Evolutionary conservation across 2,329 filamentous ascomycete genomes (phyloP), one percentile per base, ranked within the genome.

Genomic region (Pyrenophora tritici-repentis): DNA sequence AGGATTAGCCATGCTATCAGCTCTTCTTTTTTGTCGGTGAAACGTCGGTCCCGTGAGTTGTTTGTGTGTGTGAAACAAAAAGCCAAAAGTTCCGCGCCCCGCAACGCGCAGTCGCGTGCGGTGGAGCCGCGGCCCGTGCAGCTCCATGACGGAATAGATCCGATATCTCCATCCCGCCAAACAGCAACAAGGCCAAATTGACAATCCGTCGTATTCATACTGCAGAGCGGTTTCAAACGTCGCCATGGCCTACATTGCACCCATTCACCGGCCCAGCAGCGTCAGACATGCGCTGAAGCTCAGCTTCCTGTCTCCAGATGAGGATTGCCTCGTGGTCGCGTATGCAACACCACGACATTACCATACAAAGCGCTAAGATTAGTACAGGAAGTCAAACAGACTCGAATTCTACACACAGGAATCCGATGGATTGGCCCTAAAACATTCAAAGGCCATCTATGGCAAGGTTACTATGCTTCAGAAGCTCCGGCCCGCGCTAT

Each of bases 251-350:
- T 99, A 97, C 74, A 80, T 99, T 67, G 91, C 91, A 55, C 92
- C 94, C 33, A 94, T 99, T 50, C 94, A 99, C 74, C 84, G 87
- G 65, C 89, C 94, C 18, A 97, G 90, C 73, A 96, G 91, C 78
- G 86, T 97, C 58, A 86, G 92, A 47, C 89, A 96, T 82, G 93
- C 92, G 12, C 74, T 97, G 60, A 90, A 88, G 69, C 82, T 93
- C 54, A 86, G 85, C 63, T 87, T 97, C 64, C 79, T 96, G 43
- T 82, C 84, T 36, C 77, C 84, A 4, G 84, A 89, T 42, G 85
- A 91, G 55, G 89, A 96, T 65, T 91, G 90, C 64, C 79, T 99
- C 56, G 85, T 97, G 45, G 81, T 97, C 67, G 91, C 91, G 92
- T 97, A 82, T 76, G 90, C 47, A 51, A 36, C 35, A 31, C 26